Percentiles rank a stretch among this genome's conserved stretches.
These are phyloP conservation scores for Malassezia vespertilionis DNA, from an alignment of 1,284 basidiomycete species.

Conservation along the genomic window DNA sequence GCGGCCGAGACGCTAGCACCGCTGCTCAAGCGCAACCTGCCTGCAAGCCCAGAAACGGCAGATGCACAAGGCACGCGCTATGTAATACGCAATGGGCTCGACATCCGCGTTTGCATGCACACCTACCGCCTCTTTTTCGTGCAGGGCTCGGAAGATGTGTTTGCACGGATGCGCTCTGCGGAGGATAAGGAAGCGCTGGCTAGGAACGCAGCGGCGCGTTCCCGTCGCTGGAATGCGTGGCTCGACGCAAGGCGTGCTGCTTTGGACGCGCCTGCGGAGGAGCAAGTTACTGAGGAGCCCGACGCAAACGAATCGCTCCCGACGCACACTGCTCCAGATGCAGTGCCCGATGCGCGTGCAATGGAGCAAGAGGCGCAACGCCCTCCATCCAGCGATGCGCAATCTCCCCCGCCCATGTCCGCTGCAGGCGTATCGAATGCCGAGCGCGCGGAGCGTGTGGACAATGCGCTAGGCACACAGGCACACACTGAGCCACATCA, in stretches of 20 bases:
- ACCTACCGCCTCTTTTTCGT: conserved; percentile 50
- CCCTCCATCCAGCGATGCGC: no score
- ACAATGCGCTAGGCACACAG: no score
- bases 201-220: conserved; percentile 16
- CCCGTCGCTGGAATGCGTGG: conserved; percentile 28
- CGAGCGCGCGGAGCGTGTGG: no score
- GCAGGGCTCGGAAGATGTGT: conserved; percentile 48
- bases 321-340: no score
- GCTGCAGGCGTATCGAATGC: no score
- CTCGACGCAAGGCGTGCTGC: conserved; percentile 25
- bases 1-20: conserved; percentile 34
- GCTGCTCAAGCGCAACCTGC: conserved; percentile 32
- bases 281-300: background rate
- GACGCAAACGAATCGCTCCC: background rate
- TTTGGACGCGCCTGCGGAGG: conserved; percentile 16
- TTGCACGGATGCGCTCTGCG: conserved; percentile 30
- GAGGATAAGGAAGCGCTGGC: conserved; percentile 17
- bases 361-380: no score
- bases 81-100: conserved; percentile 55
- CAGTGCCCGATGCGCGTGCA: no score
- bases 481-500: no score
- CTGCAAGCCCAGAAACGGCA: conserved; percentile 5
- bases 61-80: conserved; percentile 21
- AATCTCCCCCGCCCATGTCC: no score
- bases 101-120: conserved; percentile 47